Base-by-base conservation (phyloP, 495 filamentous ascomycete species). In the Collariella sp. region DNA sequence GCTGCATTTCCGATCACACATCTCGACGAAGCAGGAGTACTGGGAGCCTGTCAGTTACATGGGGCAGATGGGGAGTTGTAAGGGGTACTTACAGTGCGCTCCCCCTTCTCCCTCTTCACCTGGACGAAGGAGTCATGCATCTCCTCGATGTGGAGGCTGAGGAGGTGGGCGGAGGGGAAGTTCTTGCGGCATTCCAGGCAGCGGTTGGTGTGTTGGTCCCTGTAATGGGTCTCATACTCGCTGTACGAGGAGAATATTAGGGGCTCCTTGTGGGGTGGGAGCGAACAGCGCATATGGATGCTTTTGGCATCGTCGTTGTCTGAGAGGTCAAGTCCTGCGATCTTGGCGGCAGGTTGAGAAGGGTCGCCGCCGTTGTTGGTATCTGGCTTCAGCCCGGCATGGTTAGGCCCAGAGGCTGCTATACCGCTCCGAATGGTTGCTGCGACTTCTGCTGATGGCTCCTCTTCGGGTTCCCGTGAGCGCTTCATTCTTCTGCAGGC, bases 21-120 rank as follows among this genome's bases (percentile, higher is more conserved):
- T 81, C 62, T 95, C 86, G 15, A 96, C 84, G 64, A 97, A 93
- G 67, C 93, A 98, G 2, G 76, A 79, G 66, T 88, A 96, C 86
- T 94, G 35, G 10, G 20, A 16, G 11, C n/a, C 2, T 3, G 36
- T 43, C 13, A 44, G 50, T 24, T 19, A 22, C 9, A 34, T 5
- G 2, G 9, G 36, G 45, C 16, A 13, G 5, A 47, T n/a, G 22
- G 19, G 46, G 39, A 22, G 31, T 6, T 18, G 9, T 22, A n/a
- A 23, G 16, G 20, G n/a, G 39, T 16, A 72, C 84, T 66, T 75
- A 94, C 89, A 2, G 85, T 96, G 57, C 89, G 91, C 66, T 96
- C 91, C 24, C 88, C 91, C 40, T 79, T 77, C 42, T 87, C 89
- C 58, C 79, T 77, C 54, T 73, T 79, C n/a, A 86, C 79, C 34